These are phyloP conservation scores for Chlamydomonas sphaeroides DNA, from an alignment of 139 green algal species.

Conservation along the genomic window DNA sequence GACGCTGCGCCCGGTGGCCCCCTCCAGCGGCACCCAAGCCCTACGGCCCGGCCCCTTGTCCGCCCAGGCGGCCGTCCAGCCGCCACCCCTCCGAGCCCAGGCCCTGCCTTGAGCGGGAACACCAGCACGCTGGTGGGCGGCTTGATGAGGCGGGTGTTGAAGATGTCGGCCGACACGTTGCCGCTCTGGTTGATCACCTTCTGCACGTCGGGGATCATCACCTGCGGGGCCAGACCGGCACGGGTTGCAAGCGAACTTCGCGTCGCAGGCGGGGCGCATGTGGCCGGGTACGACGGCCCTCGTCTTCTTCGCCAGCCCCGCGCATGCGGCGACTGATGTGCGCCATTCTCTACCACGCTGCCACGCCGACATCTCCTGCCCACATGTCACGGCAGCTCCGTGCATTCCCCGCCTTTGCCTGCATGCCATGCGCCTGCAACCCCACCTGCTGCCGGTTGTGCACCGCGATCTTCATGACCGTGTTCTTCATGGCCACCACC, in stretches of 20 bases:
- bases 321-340: too few species aligned
- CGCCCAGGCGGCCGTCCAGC: not conserved
- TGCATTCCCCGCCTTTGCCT: too few species aligned
- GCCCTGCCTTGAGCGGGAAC: constrained; percentile 61
- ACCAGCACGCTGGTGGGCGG: constrained; percentile 67
- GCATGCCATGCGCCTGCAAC: not conserved
- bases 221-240: constrained; percentile 23
- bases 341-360: too few species aligned
- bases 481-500: constrained; percentile 67
- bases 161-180: constrained; percentile 67
- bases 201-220: constrained; percentile 73
- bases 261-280: too few species aligned
- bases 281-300: too few species aligned
- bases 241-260: not conserved
- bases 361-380: too few species aligned
- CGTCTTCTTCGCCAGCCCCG: too few species aligned
- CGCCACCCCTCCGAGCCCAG: not conserved
- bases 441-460: constrained; percentile 68
- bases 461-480: constrained; percentile 69
- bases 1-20: too few species aligned
- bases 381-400: too few species aligned
- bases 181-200: constrained; percentile 74
- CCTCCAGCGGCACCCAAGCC: too few species aligned
- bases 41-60: not conserved
- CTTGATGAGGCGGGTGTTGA: constrained; percentile 67